Base-by-base conservation (phyloP, 164 flowering plant species). In the Houttuynia cordata region DNA sequence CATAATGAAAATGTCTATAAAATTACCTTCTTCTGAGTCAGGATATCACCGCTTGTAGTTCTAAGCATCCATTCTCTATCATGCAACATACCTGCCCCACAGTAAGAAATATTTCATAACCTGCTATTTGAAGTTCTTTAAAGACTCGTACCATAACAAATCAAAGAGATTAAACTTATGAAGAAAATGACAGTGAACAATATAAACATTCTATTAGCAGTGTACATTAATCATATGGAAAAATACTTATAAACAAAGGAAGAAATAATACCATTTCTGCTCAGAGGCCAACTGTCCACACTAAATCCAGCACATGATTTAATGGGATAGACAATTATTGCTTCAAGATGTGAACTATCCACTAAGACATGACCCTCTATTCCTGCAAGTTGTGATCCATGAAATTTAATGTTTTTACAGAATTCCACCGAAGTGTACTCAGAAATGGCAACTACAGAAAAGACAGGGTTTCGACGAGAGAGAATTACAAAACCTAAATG, bases 21-120 rank as follows among this genome's bases (percentile, higher is more conserved):
- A 2, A 30, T 30, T 30, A 93, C 99, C 97, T 83, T 86, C 71
- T 93, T 93, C 73, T 88, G 99, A 19, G 95, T 88, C 67, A 93
- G 94, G 67, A 88, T 75, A 74, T 93, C 99, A 56, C 99, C 99
- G 71, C 73, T 75, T 10, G 71, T 68, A 68, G 95, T 83, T 80
- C 71, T 80, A 52, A 93, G 83, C 60, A 90, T 66, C 99, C 99
- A 93, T 70, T 88, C 95, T 53, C 97, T 83, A 71, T 93, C 99
- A 80, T 90, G 78, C 23, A 45, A 67, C 64, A 93, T 75, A 47
- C 99, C 99, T 93, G 75, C 37, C 37, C 37, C 37, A 30, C 37
- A 30, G 37, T 6, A 30, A 30, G 37, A 30, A 30, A 30, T 2
- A 2, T 30, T 30, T 30, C 37, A 30, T 30, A 2, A 30, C 37